Percentiles rank a stretch among this genome's conserved stretches.
Conservation (phyloP, 768 basidiomycete genomes). For the Pleurotus giganteus region DNA sequence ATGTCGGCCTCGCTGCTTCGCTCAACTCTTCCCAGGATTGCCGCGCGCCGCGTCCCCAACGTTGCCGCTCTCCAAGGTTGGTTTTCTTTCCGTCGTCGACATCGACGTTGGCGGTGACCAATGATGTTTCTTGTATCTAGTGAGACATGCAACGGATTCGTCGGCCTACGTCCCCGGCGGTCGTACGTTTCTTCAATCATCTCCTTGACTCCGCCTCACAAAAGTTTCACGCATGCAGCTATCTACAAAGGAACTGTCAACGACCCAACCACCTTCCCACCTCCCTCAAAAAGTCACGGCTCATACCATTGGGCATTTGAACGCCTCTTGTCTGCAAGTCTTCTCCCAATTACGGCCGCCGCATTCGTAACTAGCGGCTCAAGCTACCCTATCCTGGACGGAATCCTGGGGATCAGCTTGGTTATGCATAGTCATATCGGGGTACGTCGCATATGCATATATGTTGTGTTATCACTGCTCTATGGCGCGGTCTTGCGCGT, state of each 20-base stretch:
- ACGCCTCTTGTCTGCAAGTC: constrained; percentile 80
- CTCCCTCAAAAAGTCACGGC: constrained; percentile 77
- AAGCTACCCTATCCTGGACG: constrained; percentile 85
- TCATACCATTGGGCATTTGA: constrained; percentile 95
- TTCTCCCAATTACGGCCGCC: constrained; percentile 86
- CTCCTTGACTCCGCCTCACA: neutral
- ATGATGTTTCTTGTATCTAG: constrained; percentile 35
- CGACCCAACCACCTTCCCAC: constrained; percentile 89
- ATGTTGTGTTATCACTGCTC: neutral
- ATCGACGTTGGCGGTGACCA: constrained; percentile 13
- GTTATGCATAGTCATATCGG: constrained; percentile 97
- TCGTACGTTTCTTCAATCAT: constrained; percentile 42
- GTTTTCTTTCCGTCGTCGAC: neutral
- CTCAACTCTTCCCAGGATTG: constrained; percentile 43
- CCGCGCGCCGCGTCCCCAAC: constrained; percentile 39
- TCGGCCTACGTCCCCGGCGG: constrained; percentile 63
- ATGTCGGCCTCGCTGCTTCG: constrained; percentile 32
- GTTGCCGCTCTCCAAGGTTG: constrained; percentile 42
- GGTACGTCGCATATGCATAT: constrained; percentile 41
- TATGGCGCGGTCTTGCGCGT: neutral
- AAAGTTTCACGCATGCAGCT: constrained; percentile 39
- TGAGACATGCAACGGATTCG: constrained; percentile 36
- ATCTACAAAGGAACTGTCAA: constrained; percentile 91
- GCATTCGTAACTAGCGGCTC: constrained; percentile 78
- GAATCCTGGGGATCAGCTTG: constrained; percentile 80